Percentiles rank a stretch among this genome's conserved stretches.
Conservation (phyloP, 768 basidiomycete genomes). For the Lepiota venenata region DNA sequence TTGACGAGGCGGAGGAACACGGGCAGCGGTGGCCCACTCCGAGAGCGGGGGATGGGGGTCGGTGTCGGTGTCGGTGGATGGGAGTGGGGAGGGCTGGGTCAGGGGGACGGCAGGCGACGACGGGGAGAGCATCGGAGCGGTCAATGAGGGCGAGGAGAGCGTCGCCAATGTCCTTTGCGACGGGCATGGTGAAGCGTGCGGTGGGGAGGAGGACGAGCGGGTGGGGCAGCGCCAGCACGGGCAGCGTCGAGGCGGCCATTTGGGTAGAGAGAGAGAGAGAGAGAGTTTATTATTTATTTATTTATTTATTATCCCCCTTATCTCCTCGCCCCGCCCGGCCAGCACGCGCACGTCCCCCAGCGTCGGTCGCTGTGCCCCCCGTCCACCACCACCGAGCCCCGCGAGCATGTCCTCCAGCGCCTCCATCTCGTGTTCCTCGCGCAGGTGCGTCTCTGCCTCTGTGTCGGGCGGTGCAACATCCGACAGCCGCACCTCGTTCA, state of each 20-base stretch:
- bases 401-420: constrained; percentile 47
- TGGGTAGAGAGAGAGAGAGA: background rate
- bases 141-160: constrained; percentile 65
- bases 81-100: constrained; percentile 26
- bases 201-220: constrained; percentile 77
- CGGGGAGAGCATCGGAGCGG: constrained; percentile 63
- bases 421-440: constrained; percentile 51
- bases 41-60: constrained; percentile 23
- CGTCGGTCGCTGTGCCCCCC: constrained; percentile 27
- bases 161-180: constrained; percentile 59
- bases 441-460: constrained; percentile 76
- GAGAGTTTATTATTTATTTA: background rate
- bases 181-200: constrained; percentile 63
- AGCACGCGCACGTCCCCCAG: constrained; percentile 32
- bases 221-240: constrained; percentile 65
- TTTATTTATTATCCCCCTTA: constrained; percentile 2
- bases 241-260: constrained; percentile 52
- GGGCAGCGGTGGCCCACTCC: constrained; percentile 68
- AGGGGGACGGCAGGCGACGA: constrained; percentile 68
- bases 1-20: constrained; percentile 67
- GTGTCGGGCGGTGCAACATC: constrained; percentile 75
- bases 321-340: background rate
- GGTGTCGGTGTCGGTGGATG: constrained; percentile 7
- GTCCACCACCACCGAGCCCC: constrained; percentile 34
- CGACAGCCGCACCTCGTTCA: constrained; percentile 60